phyloP scores from a whole-genome alignment of 148 eudicot genomes.

The Chenopodium formosanum region DNA sequence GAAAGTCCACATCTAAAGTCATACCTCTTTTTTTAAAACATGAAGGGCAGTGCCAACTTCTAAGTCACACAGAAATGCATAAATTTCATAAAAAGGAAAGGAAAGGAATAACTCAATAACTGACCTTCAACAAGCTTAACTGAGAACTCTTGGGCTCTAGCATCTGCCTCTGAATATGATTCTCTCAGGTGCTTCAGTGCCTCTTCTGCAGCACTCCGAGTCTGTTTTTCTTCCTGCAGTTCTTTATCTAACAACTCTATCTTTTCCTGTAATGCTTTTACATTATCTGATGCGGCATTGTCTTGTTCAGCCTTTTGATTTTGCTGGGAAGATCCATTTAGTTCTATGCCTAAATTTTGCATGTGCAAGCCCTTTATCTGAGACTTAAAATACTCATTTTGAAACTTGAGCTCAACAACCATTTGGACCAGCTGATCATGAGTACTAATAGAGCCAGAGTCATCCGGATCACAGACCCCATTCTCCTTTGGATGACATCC shows the following conservation, averaged over 20 bases:
- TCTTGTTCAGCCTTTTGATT: slow-evolving; percentile 33
- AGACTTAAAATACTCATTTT: slow-evolving; percentile 84
- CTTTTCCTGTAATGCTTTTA: slow-evolving; percentile 45
- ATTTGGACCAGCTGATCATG: slow-evolving; percentile 61
- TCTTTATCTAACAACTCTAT: slow-evolving; percentile 63
- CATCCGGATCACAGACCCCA: slow-evolving; percentile 31
- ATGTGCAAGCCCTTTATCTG: slow-evolving; percentile 52
- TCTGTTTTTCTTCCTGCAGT: slow-evolving; percentile 73
- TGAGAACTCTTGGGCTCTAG: slow-evolving; percentile 74
- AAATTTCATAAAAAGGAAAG: neutral
- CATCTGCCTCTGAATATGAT: slow-evolving; percentile 76
- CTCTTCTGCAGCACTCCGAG: slow-evolving; percentile 85
- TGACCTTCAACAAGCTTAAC: slow-evolving; percentile 34
- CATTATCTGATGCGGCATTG: slow-evolving; percentile 32
- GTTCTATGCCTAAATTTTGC: slow-evolving; percentile 20
- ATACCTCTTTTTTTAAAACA: too few species aligned
- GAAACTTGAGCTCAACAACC: slow-evolving; percentile 67
- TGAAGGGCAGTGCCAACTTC: neutral
- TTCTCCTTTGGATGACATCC: slow-evolving; percentile 43
- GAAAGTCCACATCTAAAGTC: too few species aligned
- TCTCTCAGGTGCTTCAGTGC: slow-evolving; percentile 78
- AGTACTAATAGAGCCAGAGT: slow-evolving; percentile 25
- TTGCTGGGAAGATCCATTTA: slow-evolving; percentile 28
- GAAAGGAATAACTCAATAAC: neutral
- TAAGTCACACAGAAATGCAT: neutral